Percentiles rank a stretch among this genome's conserved stretches.
Evolutionary conservation across 176 grass and related monocot genomes (phyloP).

Genomic region (Avena insularis): DNA sequence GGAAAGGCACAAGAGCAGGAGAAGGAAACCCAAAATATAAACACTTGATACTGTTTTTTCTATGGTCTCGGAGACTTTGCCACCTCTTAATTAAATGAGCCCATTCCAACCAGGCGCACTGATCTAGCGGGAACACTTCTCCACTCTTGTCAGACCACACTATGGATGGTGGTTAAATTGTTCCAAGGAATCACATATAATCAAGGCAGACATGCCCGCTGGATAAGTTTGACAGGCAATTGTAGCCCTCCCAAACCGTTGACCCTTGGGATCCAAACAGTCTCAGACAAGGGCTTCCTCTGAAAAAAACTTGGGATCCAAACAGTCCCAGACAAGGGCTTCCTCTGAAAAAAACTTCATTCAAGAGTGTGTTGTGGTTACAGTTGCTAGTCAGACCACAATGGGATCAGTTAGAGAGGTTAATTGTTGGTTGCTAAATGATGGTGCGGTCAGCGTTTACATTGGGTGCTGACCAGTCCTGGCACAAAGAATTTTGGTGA

Average conservation of each 20-base stretch:
- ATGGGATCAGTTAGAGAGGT: background rate
- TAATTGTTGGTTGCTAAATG: background rate
- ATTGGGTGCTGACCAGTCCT: background rate
- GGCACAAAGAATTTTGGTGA: background rate
- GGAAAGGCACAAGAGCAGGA: slow-evolving; percentile 10
- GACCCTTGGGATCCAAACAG: background rate
- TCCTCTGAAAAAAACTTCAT: background rate
- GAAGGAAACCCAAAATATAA: background rate
- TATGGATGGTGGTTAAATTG: background rate
- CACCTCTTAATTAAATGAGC: background rate
- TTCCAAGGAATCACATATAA: background rate
- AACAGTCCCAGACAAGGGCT: slow-evolving; percentile 3
- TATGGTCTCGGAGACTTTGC: background rate
- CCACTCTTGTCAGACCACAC: background rate
- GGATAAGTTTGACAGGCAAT: background rate
- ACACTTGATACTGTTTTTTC: background rate
- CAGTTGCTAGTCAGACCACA: background rate
- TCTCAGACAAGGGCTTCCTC: background rate
- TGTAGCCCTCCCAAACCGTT: background rate
- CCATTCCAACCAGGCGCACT: slow-evolving; percentile 6
- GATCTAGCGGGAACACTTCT: background rate
- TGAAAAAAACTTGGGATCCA: background rate
- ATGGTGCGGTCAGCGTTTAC: background rate
- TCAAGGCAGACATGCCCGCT: background rate
- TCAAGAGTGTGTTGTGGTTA: background rate